phyloP scores from a whole-genome alignment of 495 filamentous ascomycete species.

The Aspergillus carlsbadensis region DNA sequence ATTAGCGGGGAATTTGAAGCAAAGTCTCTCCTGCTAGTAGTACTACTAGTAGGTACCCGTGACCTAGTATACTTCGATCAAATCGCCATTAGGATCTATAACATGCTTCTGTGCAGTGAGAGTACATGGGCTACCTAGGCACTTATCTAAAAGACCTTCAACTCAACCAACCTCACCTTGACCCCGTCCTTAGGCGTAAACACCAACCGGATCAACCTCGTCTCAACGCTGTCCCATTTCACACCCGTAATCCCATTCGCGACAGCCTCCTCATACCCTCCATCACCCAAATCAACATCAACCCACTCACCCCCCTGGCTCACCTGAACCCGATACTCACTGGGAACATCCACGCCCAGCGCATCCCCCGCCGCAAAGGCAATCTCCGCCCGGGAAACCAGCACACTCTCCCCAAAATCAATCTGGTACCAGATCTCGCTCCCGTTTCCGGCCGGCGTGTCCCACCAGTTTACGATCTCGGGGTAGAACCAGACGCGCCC shows the following conservation, averaged over 20 bases:
- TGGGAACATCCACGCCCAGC: constrained; percentile 17
- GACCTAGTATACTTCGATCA: no score
- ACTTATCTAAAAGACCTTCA: constrained; percentile 16
- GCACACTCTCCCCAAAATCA: constrained; percentile 11
- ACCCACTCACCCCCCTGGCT: constrained; percentile 10
- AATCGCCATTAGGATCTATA: no score
- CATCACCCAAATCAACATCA: constrained; percentile 11
- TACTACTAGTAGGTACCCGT: no score
- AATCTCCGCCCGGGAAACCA: constrained; percentile 17
- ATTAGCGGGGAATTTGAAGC: no score
- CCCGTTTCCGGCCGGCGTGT: constrained; percentile 20
- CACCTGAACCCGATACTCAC: constrained; percentile 15
- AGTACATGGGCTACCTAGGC: no score
- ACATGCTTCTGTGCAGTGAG: no score
- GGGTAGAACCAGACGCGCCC: constrained; percentile 26
- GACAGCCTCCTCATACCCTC: constrained; percentile 15
- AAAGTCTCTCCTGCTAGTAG: no score
- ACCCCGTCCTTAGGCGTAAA: constrained; percentile 13
- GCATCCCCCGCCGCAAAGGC: constrained; percentile 19
- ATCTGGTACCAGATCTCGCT: constrained; percentile 24
- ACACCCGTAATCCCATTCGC: constrained; percentile 17
- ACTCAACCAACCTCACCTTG: constrained; percentile 19
- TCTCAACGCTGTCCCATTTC: constrained; percentile 7
- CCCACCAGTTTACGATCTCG: constrained; percentile 24
- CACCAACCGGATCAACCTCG: constrained; percentile 10